A percentile compares a stretch with the other conserved stretches of the same genome.
Conservation (phyloP, 768 basidiomycete genomes). For the Glaciozyma antarctica region DNA sequence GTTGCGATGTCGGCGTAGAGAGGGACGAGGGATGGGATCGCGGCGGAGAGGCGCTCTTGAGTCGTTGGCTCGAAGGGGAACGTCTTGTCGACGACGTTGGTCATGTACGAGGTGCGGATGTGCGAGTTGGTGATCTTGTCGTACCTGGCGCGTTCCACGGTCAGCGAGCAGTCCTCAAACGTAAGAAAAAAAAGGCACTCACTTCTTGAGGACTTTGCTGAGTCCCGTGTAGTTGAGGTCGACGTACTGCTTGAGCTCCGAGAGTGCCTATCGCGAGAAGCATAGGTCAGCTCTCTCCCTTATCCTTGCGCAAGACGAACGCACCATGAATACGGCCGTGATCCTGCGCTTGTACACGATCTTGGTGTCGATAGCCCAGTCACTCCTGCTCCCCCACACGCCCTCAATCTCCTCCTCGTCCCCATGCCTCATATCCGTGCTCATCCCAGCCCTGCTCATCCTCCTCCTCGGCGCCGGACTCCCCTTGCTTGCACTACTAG, state of each 20-base stretch:
- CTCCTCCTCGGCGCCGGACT: constrained; percentile 1
- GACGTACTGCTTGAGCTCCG: constrained; percentile 63
- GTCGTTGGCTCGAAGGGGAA: constrained; percentile 59
- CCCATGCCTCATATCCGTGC: constrained; percentile 6
- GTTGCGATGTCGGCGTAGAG: constrained; percentile 81
- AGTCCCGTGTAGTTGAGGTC: constrained; percentile 90
- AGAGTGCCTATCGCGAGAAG: constrained; percentile 15
- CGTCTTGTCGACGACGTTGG: constrained; percentile 38
- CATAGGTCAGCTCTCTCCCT: neutral
- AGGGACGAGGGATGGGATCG: constrained; percentile 53
- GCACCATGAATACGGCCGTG: constrained; percentile 61
- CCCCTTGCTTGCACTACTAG: neutral
- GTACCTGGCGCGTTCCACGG: constrained; percentile 50
- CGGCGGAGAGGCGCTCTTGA: constrained; percentile 54
- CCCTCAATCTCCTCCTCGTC: constrained; percentile 14
- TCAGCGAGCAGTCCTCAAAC: neutral
- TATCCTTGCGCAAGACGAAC: constrained; percentile 48
- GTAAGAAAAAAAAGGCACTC: constrained; percentile 34
- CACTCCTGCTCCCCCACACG: constrained; percentile 15
- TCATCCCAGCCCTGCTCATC: constrained; percentile 1
- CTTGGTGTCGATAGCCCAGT: constrained; percentile 31
- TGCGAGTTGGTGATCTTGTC: constrained; percentile 82
- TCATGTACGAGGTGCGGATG: constrained; percentile 36
- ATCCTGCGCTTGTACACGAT: constrained; percentile 63
- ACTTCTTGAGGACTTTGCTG: constrained; percentile 93